Conservation (phyloP, 2,329 filamentous ascomycete species). For the Cordyceps farinosa region DNA sequence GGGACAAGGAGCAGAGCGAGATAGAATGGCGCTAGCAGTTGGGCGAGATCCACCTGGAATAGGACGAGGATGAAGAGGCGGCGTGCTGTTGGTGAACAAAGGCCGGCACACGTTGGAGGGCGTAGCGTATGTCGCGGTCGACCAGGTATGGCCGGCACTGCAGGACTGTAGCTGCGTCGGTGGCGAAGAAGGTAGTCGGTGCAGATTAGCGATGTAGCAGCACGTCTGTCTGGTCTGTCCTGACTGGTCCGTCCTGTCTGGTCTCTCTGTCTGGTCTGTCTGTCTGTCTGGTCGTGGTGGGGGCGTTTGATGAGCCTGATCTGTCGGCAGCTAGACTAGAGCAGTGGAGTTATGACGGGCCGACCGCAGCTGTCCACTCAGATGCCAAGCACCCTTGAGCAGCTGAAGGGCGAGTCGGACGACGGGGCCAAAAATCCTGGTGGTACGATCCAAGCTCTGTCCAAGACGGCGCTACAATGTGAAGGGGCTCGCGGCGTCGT, state of each 20-base stretch:
- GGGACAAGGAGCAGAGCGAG: background rate
- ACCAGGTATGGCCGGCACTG: too few species aligned
- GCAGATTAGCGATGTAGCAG: too few species aligned
- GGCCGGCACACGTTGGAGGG: background rate
- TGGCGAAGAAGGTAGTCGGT: too few species aligned
- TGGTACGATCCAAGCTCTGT: background rate
- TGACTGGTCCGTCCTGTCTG: too few species aligned
- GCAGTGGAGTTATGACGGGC: background rate
- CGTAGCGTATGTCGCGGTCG: too few species aligned
- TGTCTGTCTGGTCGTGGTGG: background rate
- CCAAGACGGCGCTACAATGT: background rate
- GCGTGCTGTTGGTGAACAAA: background rate
- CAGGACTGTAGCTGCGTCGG: too few species aligned
- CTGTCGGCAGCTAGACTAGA: constrained; percentile 8
- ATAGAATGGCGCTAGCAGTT: background rate
- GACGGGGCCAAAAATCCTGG: background rate
- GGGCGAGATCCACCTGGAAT: background rate
- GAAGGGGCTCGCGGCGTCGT: background rate
- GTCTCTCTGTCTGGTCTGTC: too few species aligned
- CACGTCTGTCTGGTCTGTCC: too few species aligned
- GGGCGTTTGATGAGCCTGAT: constrained; percentile 14
- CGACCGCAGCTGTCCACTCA: constrained; percentile 1
- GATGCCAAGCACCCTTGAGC: background rate
- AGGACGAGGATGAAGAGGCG: background rate
- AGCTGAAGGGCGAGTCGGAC: background rate